These are phyloP conservation scores for Buddleja alternifolia DNA, from an alignment of 257 asterid species.

Conservation along the genomic window DNA sequence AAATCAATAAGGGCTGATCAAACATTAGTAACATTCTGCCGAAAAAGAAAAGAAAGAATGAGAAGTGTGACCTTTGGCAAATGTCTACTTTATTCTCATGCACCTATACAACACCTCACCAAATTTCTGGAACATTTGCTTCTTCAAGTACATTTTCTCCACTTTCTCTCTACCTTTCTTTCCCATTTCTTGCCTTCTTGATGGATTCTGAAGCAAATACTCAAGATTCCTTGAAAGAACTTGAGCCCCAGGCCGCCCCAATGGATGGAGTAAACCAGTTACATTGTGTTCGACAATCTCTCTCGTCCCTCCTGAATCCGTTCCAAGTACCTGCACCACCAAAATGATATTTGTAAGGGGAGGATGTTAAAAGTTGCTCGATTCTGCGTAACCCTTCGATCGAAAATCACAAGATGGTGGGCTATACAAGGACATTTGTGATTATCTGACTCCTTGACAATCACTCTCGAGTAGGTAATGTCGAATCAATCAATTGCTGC, in stretches of 20 bases:
- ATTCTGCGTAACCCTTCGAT: not conserved
- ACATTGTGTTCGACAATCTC: constrained; percentile 83
- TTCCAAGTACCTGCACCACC: constrained; percentile 79
- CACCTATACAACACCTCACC: constrained; percentile 85
- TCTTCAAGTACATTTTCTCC: constrained; percentile 81
- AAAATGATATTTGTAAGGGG: too few species aligned
- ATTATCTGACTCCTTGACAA: too few species aligned
- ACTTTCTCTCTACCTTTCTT: constrained; percentile 78
- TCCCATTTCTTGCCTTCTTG: constrained; percentile 77
- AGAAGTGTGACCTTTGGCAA: constrained; percentile 8
- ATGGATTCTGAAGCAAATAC: constrained; percentile 60
- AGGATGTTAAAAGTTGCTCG: too few species aligned
- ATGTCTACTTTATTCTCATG: constrained; percentile 74
- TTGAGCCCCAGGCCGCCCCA: constrained; percentile 77
- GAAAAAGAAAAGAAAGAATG: constrained; percentile 34
- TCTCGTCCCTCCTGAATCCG: constrained; percentile 90
- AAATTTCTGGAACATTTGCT: constrained; percentile 87
- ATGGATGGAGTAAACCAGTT: constrained; percentile 88
- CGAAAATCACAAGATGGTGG: too few species aligned
- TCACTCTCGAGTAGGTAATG: not conserved
- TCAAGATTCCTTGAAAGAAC: constrained; percentile 69
- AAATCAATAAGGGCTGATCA: constrained; percentile 12
- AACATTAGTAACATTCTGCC: constrained; percentile 20
- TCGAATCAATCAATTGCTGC: not conserved
- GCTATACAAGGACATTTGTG: too few species aligned